Conservation (phyloP, 176 grass and related monocot genomes). For the Tillandsia fasciculata region DNA sequence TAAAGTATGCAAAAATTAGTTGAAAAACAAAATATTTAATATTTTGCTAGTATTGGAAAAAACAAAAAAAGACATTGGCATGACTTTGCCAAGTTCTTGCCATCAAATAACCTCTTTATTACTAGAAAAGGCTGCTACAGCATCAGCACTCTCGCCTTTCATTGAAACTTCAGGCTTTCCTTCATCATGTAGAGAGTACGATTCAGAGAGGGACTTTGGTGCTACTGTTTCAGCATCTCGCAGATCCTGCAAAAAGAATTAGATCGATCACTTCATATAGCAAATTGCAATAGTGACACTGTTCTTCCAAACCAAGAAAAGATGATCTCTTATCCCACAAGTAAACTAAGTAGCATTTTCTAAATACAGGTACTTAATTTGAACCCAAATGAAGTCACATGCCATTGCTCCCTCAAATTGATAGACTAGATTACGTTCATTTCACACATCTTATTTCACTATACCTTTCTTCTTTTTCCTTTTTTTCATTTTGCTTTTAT, state of each 20-base stretch:
- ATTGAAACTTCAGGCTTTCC: constrained; percentile 22
- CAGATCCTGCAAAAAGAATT: constrained; percentile 36
- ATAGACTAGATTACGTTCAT: no score
- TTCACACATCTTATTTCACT: no score
- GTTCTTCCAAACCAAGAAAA: background rate
- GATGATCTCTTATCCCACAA: background rate
- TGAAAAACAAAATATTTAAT: background rate
- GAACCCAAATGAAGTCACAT: no score
- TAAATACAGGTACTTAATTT: no score
- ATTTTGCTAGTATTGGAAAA: constrained; percentile 8
- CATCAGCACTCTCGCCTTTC: constrained; percentile 24
- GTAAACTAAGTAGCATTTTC: no score
- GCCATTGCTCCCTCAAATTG: no score
- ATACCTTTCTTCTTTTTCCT: no score
- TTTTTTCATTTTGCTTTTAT: no score
- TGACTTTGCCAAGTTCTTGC: constrained; percentile 3
- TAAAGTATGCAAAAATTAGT: constrained; percentile 9
- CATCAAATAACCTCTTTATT: constrained; percentile 14
- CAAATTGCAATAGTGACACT: background rate
- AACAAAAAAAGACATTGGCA: background rate
- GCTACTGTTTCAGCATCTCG: constrained; percentile 28
- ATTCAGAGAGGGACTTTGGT: constrained; percentile 65
- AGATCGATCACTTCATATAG: constrained; percentile 16
- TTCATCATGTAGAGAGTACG: constrained; percentile 66
- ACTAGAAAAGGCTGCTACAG: constrained; percentile 1